Percentiles rank a stretch among this genome's conserved stretches.
phyloP scores from a whole-genome alignment of 2,329 filamentous ascomycete species.

The Pestalotiopsis sp. region DNA sequence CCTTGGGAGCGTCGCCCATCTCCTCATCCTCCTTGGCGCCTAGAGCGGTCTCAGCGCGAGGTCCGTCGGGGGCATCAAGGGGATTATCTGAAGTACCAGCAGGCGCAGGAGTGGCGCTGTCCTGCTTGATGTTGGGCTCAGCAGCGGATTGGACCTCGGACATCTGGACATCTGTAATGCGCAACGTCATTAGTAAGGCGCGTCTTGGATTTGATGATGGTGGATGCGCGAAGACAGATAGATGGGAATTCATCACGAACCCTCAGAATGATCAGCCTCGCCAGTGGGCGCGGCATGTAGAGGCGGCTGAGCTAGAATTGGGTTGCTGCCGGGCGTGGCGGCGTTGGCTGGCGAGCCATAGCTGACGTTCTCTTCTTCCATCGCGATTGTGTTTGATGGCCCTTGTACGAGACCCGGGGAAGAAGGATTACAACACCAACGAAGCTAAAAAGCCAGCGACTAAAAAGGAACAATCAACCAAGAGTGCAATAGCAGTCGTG shows the following conservation, averaged over 20 bases:
- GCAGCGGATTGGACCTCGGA: conserved; percentile 46
- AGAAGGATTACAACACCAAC: conserved; percentile 12
- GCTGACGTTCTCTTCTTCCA: conserved; percentile 61
- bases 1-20: conserved; percentile 70
- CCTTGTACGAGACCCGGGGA: not conserved
- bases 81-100: conserved; percentile 61
- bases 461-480: not conserved
- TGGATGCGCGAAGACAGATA: not conserved
- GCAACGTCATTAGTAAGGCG: conserved; percentile 20
- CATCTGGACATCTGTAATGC: conserved; percentile 64
- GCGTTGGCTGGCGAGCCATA: conserved; percentile 62
- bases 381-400: conserved; percentile 36
- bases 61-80: conserved; percentile 70
- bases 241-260: conserved; percentile 33
- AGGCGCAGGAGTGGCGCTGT: conserved; percentile 61
- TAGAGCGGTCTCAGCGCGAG: conserved; percentile 62
- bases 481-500: not conserved
- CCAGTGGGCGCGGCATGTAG: conserved; percentile 46
- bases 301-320: conserved; percentile 58
- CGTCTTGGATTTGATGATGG: not conserved
- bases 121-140: conserved; percentile 61
- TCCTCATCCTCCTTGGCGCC: conserved; percentile 71
- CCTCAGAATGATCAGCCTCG: conserved; percentile 45
- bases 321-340: conserved; percentile 59
- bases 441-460: not conserved